These are phyloP conservation scores for Cyberlindnera galapagoensis DNA, from an alignment of 805 yeast genomes.

Conservation along the genomic window DNA sequence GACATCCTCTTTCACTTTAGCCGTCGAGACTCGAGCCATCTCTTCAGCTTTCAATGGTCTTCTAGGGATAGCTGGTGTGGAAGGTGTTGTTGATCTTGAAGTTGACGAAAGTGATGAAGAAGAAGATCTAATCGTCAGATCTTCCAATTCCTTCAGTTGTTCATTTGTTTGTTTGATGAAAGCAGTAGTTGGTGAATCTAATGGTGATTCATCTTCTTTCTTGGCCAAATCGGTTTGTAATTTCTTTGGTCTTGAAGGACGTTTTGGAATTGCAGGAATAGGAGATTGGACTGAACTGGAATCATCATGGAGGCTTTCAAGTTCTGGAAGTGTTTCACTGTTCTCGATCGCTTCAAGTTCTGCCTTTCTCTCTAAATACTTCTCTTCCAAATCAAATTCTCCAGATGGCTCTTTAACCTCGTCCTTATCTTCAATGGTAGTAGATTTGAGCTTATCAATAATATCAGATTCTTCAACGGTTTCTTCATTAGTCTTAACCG, in stretches of 20 bases:
- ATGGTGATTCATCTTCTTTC: background rate
- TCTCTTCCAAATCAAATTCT: background rate
- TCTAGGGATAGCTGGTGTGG: constrained; percentile 1
- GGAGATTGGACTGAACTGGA: background rate
- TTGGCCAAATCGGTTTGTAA: background rate
- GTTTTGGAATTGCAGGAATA: constrained; percentile 3
- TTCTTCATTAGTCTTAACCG: background rate
- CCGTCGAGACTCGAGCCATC: constrained; percentile 7
- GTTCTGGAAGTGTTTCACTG: background rate
- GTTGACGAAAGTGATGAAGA: background rate
- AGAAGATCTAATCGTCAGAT: constrained; percentile 4
- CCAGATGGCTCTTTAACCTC: background rate
- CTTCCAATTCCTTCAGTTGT: constrained; percentile 7
- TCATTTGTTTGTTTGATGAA: constrained; percentile 3
- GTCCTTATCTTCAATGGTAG: too few species aligned
- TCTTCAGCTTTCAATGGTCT: constrained; percentile 3
- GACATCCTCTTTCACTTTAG: constrained; percentile 8
- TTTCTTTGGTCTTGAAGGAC: constrained; percentile 10
- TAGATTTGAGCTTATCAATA: constrained; percentile 10
- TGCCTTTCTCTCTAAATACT: background rate
- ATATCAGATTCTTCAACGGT: constrained; percentile 1
- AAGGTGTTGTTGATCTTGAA: constrained; percentile 1
- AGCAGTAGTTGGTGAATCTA: constrained; percentile 1
- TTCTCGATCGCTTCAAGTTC: background rate
- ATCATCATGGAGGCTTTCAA: background rate